Base-by-base conservation (phyloP, 202 grass and related monocot genomes). In the Schoenoplectus tabernaemontani region DNA sequence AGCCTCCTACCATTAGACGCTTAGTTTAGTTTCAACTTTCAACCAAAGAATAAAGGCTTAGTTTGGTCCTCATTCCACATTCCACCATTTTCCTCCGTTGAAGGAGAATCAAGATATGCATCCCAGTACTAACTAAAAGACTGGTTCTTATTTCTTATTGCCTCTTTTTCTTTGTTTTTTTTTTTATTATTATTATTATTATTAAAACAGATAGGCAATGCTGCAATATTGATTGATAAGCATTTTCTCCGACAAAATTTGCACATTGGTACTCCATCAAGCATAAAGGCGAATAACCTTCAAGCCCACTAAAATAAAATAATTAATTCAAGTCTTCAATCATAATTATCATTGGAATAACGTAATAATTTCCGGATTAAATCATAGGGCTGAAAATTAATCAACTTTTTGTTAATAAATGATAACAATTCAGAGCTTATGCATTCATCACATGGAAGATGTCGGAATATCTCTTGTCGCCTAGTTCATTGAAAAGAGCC, bases 31-130 rank as follows among this genome's bases (percentile, higher is more conserved):
- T 79, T n/a, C 57, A 79, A 24, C 6, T 62, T 79, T 62, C 37
- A 34, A 61, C 23, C 3, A 79, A 79, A 47, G 77, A 79, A 79
- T 64, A 62, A 79, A 79, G 58, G 56, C 36, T 48, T 78, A 64
- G 69, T 63, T 12, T 64, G 77, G 77, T 26, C 53, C 59, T 64
- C 39, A 32, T 64, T 51, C 37, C 77, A 80, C 57, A 80, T 64
- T 64, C 57, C 59, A 17, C 17, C 43, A 37, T 39, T 64, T 80
- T 80, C 59, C 77, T 63, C 77, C 77, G 8, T 64, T 80, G 26
- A 80, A 63, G 59, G 77, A 80, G 77, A 80, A 63, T 77, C 72
- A 38, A 9, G 62, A 64, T 64, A 64, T 64, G 62, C 33, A 44
- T 69, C 65, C 26, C 28, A n/a, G n/a, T n/a, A n/a, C n/a, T n/a